phyloP scores from a whole-genome alignment of 805 yeast genomes.

The Candida mattraensis region DNA sequence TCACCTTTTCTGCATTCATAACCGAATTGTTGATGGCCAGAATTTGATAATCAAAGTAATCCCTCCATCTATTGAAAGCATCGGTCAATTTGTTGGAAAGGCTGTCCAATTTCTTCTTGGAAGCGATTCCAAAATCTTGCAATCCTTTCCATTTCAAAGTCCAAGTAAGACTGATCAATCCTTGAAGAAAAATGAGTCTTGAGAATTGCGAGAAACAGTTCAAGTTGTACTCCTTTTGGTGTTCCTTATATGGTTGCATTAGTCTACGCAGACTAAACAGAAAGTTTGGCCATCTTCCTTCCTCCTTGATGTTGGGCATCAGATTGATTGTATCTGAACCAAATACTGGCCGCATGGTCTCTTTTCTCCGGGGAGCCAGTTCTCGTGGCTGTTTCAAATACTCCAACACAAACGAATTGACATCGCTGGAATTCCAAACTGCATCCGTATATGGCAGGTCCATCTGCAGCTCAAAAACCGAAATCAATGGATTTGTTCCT shows the following conservation, averaged over 20 bases:
- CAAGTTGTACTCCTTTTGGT: conserved; percentile 34
- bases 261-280: conserved; percentile 35
- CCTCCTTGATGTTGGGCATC: conserved; percentile 30
- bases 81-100: conserved; percentile 32
- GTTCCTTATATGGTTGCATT: conserved; percentile 32
- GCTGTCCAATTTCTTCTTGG: conserved; percentile 31
- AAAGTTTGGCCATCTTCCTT: conserved; percentile 38
- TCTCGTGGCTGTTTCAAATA: conserved; percentile 30
- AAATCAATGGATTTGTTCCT: conserved; percentile 33
- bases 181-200: conserved; percentile 38
- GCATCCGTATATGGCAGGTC: conserved; percentile 47
- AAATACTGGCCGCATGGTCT: conserved; percentile 3
- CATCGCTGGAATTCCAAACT: conserved; percentile 40
- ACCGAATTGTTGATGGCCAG: conserved; percentile 7
- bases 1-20: neutral
- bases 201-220: conserved; percentile 39
- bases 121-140: conserved; percentile 37
- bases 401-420: conserved; percentile 24
- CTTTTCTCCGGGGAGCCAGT: conserved; percentile 17
- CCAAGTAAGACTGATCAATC: conserved; percentile 23
- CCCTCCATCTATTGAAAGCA: conserved; percentile 38
- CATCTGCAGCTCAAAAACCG: conserved; percentile 43
- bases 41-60: conserved; percentile 38
- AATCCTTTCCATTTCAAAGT: conserved; percentile 19
- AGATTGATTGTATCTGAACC: conserved; percentile 8